Base-by-base conservation (phyloP, 2,329 filamentous ascomycete species). In the Colletotrichum gloeosporioides region DNA sequence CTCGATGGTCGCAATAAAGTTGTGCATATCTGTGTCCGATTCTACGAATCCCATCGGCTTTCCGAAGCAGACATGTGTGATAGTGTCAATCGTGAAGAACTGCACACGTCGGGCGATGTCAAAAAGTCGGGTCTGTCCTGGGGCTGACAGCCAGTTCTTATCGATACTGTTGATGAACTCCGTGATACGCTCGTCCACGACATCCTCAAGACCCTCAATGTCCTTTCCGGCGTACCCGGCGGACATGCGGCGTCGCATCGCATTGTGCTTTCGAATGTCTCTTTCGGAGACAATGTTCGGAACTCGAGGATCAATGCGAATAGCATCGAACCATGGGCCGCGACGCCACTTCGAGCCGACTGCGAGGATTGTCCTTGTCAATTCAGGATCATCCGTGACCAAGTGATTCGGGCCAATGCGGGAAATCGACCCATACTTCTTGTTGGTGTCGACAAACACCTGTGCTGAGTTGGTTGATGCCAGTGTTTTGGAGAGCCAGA, bases 151-250 rank as follows among this genome's bases (percentile, higher is more conserved):
- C 25, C 83, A 78, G 65, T 88, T 88, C 67, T 84, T 85, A 36
- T 84, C 82, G 64, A 90, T 84, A 2, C 91, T 82, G 1, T 81
- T 67, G 18, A 90, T 77, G 2, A 91, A 82, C 4, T 88, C 84
- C 25, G 82, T 75, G 8, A 92, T 83, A 57, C 88, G 86, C 16
- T 83, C 79, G 74, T 92, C 89, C 34, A 92, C 87, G 32, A 86
- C 85, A 16, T 82, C 78, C 77, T 92, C 89, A 1, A 91, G 80
- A 7, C 83, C 81, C 6, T 86, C 84, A n/a, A 90, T 89, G 44
- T 91, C 90, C 76, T 89, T 89, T 12, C 89, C 89, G 6, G 88
- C 85, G 77, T 90, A 90, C 77, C 89, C 90, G 3, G 87, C 82
- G 7, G 88, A 86, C 85, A 91, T 88, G 78, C 90, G 89, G 15